Evolutionary conservation across 768 basidiomycete genomes (phyloP).

Genomic region (Boletus reticuloceps): DNA sequence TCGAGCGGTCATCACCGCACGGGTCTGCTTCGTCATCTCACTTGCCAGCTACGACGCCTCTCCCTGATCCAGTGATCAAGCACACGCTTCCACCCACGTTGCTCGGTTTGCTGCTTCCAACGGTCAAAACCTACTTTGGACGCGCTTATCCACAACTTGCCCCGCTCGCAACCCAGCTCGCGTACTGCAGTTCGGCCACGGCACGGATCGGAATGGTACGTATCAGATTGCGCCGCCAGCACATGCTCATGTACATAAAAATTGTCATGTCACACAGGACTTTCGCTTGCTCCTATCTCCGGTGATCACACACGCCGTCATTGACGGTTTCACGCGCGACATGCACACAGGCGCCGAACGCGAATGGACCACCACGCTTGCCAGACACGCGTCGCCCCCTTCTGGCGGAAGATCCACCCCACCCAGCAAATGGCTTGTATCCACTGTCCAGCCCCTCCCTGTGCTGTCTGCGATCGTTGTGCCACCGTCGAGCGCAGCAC

Average conservation of each 20-base stretch:
- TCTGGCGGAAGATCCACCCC: conserved; percentile 16
- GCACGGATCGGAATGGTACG: conserved; percentile 79
- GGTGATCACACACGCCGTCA: conserved; percentile 66
- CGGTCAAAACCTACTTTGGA: conserved; percentile 60
- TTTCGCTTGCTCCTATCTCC: conserved; percentile 69
- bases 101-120: conserved; percentile 57
- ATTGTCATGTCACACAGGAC: conserved; percentile 33
- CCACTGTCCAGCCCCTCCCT: conserved; percentile 33
- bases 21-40: conserved; percentile 14
- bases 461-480: conserved; percentile 21
- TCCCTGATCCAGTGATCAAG: conserved; percentile 27
- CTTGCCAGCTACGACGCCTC: conserved; percentile 18
- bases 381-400: conserved; percentile 13
- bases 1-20: conserved; percentile 54
- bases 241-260: not conserved
- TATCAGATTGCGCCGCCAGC: not conserved
- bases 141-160: conserved; percentile 60
- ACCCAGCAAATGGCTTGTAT: conserved; percentile 55
- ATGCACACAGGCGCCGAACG: conserved; percentile 25
- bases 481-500: conserved; percentile 37
- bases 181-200: conserved; percentile 91
- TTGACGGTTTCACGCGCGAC: conserved; percentile 51
- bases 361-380: conserved; percentile 35
- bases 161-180: conserved; percentile 90
- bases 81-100: conserved; percentile 31